These are phyloP conservation scores for Candida tammaniensis DNA, from an alignment of 805 yeast species.

Conservation along the genomic window DNA sequence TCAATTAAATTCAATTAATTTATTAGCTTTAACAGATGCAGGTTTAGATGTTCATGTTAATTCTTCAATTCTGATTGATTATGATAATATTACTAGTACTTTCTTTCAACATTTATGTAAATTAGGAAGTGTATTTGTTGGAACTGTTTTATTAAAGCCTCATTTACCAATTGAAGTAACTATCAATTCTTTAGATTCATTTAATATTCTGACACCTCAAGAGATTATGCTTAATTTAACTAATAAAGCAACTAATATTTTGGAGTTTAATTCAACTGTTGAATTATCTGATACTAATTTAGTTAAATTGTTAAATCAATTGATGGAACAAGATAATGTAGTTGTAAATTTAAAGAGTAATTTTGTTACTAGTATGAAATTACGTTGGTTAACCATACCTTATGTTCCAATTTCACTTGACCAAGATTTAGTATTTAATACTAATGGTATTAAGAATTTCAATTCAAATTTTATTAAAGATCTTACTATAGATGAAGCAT, in stretches of 20 bases:
- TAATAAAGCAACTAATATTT: slow-evolving; percentile 7
- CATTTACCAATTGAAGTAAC: slow-evolving; percentile 17
- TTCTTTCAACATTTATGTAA: slow-evolving; percentile 21
- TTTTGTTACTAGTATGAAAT: slow-evolving; percentile 17
- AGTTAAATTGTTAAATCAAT: slow-evolving; percentile 13
- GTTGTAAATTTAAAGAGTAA: slow-evolving; percentile 22
- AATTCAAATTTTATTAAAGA: neutral
- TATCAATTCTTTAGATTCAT: slow-evolving; percentile 16
- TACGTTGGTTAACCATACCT: slow-evolving; percentile 16
- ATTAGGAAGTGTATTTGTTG: slow-evolving; percentile 20
- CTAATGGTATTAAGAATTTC: slow-evolving; percentile 1
- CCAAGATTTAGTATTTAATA: slow-evolving; percentile 12
- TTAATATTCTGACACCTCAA: slow-evolving; percentile 10
- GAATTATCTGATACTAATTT: slow-evolving; percentile 10
- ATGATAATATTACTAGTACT: slow-evolving; percentile 21
- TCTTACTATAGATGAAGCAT: slow-evolving; percentile 11
- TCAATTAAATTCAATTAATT: slow-evolving; percentile 22
- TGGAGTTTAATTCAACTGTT: slow-evolving; percentile 11
- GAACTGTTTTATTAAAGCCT: slow-evolving; percentile 19
- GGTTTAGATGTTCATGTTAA: slow-evolving; percentile 30
- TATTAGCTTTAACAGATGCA: slow-evolving; percentile 19
- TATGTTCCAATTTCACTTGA: slow-evolving; percentile 9
- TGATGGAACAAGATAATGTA: slow-evolving; percentile 14
- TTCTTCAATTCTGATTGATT: slow-evolving; percentile 25
- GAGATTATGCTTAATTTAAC: slow-evolving; percentile 7